Evolutionary conservation across 768 basidiomycete species (phyloP), one percentile per base, ranked within the genome.

Genomic region (Rhizopogon vesiculosus): DNA sequence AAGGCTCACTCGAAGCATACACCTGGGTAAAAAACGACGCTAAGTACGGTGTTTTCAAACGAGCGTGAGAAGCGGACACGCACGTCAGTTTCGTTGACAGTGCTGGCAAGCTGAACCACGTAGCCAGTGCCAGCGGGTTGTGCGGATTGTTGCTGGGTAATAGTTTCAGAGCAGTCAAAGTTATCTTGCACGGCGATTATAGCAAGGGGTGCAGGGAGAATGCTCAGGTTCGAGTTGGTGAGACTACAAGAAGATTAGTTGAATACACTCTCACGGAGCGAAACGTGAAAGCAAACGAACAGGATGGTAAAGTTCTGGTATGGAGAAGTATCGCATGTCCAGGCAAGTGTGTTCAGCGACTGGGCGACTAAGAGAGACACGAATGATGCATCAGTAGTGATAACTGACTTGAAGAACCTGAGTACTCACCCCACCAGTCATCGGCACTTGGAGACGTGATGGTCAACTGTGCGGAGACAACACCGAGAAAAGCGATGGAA

Each of bases 381-480:
- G 13, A 35, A 39, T 1, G 1, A 31, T 52, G 44, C 28, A 39
- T 28, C 22, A 41, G 33, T 8, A 51, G 38, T 45, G 53, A 19
- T 43, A 41, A 35, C 10, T 44, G 8, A 6, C 13, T 18, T 8
- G 49, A 7, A 42, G 33, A n/a, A 50, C 52, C 22, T 35, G 29
- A 0, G 25, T 13, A 77, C 82, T 49, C 56, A 87, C 85, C 80
- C 85, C 85, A 87, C 85, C 85, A 87, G 7, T 70, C 63, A 60
- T 69, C 51, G 2, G 74, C 42, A 33, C 74, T 71, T 1, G 85
- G 85, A 42, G 66, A 62, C 44, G 75, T 69, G 72, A 87, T 70
- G 41, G 61, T 33, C 55, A 84, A 69, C 58, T 76, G 69, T 7
- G 78, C 78, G 58, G 69, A 65, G 42, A 70, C 74, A 43, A 72